Base-by-base conservation (phyloP, 2,329 filamentous ascomycete species). In the Grosmannia penicillata region DNA sequence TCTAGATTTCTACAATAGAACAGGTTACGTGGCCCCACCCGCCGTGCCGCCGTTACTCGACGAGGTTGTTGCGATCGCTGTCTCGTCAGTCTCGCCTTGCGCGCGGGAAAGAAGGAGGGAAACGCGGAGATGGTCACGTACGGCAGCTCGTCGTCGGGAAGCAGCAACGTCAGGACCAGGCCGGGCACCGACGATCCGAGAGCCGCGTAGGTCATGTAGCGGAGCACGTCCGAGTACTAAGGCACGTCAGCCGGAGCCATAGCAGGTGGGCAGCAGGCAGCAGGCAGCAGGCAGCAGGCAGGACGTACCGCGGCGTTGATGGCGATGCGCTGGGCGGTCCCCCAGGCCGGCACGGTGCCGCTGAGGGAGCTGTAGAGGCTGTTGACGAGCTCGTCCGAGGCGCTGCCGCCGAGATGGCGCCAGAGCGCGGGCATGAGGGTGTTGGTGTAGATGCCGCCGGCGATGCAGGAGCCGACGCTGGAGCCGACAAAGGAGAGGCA, bases 401-500 rank as follows among this genome's bases (percentile, higher is more conserved):
- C 32, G 14, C 11, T n/a, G 32, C 14, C 8, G 8, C 60, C 60
- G 6, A 68, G 47, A 26, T 57, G 56, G 8, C 48, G 41, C 33
- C 51, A 50, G 37, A 68, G 46, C 6, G 53, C 49, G 4, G 50
- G 41, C 24, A 57, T 56, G 43, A 69, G 56, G 0, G 57, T 56
- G n/a, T 56, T 58, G 1, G 65, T 68, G 45, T 69, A 70, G 13
- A 70, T 68, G 7, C 58, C 63, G 6, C 65, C 65, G 3, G 65
- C 63, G 33, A 67, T 58, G 30, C 57, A 56, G 7, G 56, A 50
- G 1, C 59, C 58, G 21, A 62, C 49, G 26, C 53, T 56, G 13
- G 49, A 43, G 3, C 60, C 59, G 6, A 70, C 44, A 39, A 61
- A 66, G 8, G 57, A 53, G 30, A 55, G 57, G 11, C 61, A 53